A percentile compares a stretch with the other conserved stretches of the same genome.
These are phyloP conservation scores for Monosporascus sp. DNA, from an alignment of 2,329 filamentous ascomycete species.

Conservation along the genomic window DNA sequence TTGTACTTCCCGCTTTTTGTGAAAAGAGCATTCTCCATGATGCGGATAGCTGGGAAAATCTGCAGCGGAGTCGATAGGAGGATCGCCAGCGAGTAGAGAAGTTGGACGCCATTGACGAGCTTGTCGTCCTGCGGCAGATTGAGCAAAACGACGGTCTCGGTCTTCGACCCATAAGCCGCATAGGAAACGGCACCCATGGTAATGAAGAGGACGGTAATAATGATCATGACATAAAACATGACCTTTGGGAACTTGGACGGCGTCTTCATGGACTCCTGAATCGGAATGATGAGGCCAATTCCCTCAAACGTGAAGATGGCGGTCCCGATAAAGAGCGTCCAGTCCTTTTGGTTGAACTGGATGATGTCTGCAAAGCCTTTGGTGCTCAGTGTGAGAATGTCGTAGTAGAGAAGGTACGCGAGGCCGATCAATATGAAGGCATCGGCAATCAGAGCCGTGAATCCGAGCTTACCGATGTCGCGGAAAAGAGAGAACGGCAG, in stretches of 20 bases:
- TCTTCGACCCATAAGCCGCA: constrained; percentile 90
- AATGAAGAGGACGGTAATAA: constrained; percentile 87
- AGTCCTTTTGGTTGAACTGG: constrained; percentile 84
- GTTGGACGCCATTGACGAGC: constrained; percentile 91
- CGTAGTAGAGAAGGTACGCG: constrained; percentile 93
- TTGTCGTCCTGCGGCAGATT: constrained; percentile 95
- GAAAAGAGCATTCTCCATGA: constrained; percentile 91
- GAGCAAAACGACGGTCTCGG: constrained; percentile 92
- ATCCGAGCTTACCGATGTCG: constrained; percentile 95
- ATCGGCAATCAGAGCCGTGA: constrained; percentile 90
- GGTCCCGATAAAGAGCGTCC: constrained; percentile 97
- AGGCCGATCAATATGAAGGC: constrained; percentile 90
- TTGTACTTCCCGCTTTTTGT: constrained; percentile 96
- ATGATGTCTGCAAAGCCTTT: constrained; percentile 81
- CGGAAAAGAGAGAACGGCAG: constrained; percentile 88
- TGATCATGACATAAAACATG: constrained; percentile 85
- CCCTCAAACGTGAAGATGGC: constrained; percentile 99
- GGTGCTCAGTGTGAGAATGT: constrained; percentile 73
- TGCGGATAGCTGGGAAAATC: constrained; percentile 96
- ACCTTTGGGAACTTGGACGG: constrained; percentile 88
- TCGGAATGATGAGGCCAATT: constrained; percentile 94
- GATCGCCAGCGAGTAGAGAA: constrained; percentile 97
- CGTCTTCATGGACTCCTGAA: constrained; percentile 93
- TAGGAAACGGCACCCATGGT: constrained; percentile 92
- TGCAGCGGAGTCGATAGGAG: constrained; percentile 91